Base-by-base conservation (phyloP, 2,329 filamentous ascomycete species). In the Xylaria multiplex region DNA sequence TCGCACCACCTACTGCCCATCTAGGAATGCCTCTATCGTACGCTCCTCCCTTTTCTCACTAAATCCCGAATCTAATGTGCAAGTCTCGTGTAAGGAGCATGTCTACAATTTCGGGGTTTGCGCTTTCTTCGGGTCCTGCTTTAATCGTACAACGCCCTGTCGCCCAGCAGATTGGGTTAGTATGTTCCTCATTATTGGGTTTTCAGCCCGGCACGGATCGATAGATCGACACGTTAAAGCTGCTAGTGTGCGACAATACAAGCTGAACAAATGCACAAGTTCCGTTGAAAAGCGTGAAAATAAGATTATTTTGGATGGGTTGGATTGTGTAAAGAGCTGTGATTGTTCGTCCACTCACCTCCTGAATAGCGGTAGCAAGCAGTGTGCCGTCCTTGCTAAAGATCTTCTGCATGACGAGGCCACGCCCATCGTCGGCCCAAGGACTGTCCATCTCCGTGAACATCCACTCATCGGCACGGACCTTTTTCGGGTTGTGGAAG, bases 331-430 rank as follows among this genome's bases (percentile, higher is more conserved):
- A 16, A 55, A 3, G 13, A 55, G 16, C 27, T 55, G n/a, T 19
- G 50, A 60, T n/a, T n/a, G 14, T 16, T 8, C 19, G 27, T 43
- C 16, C 59, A 76, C 82, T 80, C 68, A 86, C 91, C 85, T 96
- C 92, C 79, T 96, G 92, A 65, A 92, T 86, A 77, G 92, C 95
- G 37, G 88, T 94, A 30, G 92, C 92, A 74, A 96, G 80, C 78
- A 96, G 78, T 30, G 84, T 90, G 24, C 92, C 92, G 67, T 93
- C 89, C 70, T 81, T 83, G 30, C 86, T 84, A 76, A 89, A 94
- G 67, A 95, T 91, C 78, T 87, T 86, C 82, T 93, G 91, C 72
- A 85, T 86, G 46, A 95, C 92, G 19, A 95, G 83, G 0, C 91
- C 92, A 66, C 92, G 84, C 3, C 91, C 92, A 73, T 93, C 90